phyloP scores from a whole-genome alignment of 176 grass and related monocot species.

The Musa troglodytarum region DNA sequence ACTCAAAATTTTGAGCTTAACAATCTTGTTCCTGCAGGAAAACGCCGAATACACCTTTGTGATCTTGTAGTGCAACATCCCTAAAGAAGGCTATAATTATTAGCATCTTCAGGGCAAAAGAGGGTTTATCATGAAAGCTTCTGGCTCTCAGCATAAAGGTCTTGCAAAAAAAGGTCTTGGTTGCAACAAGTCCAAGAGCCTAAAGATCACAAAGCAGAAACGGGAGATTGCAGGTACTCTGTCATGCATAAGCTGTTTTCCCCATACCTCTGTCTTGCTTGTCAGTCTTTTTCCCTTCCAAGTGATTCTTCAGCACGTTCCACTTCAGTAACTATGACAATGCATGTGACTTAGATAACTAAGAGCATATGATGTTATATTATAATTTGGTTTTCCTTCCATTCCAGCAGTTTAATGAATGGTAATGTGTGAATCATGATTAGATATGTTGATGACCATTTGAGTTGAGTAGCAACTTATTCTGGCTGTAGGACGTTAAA shows the following conservation, averaged over 20 bases:
- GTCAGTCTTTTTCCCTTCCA: neutral
- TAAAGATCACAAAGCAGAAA: conserved; percentile 46
- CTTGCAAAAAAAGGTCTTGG: conserved; percentile 26
- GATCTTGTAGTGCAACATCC: neutral
- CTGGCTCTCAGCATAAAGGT: conserved; percentile 21
- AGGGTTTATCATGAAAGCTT: conserved; percentile 44
- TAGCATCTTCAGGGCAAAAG: neutral
- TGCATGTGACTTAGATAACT: neutral
- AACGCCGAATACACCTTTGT: neutral
- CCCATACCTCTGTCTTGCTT: neutral
- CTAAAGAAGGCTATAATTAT: neutral
- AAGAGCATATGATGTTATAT: neutral
- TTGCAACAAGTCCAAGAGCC: conserved; percentile 33
- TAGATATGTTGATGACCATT: neutral
- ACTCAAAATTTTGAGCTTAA: no score
- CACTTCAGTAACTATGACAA: conserved; percentile 28
- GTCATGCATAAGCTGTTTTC: neutral
- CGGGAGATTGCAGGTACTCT: conserved; percentile 51
- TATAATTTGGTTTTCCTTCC: neutral
- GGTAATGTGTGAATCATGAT: neutral
- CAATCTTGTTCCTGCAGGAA: neutral
- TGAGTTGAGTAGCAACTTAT: neutral
- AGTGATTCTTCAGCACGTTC: no score
- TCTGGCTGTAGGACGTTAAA: neutral
- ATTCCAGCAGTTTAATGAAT: neutral